These are phyloP conservation scores for Lepiota venenata DNA, from an alignment of 768 basidiomycete genomes.

Conservation along the genomic window DNA sequence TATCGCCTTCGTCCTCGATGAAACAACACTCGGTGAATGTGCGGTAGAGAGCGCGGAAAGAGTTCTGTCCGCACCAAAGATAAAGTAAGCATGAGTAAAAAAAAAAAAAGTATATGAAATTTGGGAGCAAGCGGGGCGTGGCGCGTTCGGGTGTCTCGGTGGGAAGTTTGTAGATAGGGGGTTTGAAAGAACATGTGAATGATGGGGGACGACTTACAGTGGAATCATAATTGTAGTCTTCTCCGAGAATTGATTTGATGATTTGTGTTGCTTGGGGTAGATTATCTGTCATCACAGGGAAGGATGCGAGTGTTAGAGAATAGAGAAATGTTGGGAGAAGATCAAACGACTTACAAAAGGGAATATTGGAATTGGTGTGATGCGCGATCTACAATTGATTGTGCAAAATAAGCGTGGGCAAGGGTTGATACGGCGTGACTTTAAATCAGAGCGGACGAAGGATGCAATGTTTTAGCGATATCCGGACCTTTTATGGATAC, in stretches of 20 bases:
- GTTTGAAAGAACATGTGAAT: neutral
- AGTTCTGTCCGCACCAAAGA: slow-evolving; percentile 31
- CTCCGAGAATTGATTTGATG: slow-evolving; percentile 49
- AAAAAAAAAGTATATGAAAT: too few species aligned
- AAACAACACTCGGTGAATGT: slow-evolving; percentile 60
- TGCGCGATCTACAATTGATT: slow-evolving; percentile 44
- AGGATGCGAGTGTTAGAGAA: neutral
- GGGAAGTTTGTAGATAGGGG: neutral
- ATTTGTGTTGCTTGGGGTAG: slow-evolving; percentile 53
- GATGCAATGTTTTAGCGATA: too few species aligned
- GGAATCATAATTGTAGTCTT: slow-evolving; percentile 60
- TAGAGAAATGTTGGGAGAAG: neutral
- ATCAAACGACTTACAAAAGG: slow-evolving; percentile 37
- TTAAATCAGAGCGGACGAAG: too few species aligned
- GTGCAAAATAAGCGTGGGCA: neutral
- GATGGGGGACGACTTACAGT: slow-evolving; percentile 34
- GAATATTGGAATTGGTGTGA: slow-evolving; percentile 58
- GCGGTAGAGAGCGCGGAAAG: slow-evolving; percentile 57
- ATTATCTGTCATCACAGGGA: slow-evolving; percentile 37
- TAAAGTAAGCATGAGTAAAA: slow-evolving; percentile 4
- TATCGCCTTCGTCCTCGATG: slow-evolving; percentile 60
- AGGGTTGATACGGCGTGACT: slow-evolving; percentile 15
- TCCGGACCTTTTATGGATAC: neutral
- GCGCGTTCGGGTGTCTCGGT: neutral
- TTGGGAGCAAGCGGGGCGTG: too few species aligned